Percentiles rank a stretch among this genome's conserved stretches.
Evolutionary conservation across 2,329 filamentous ascomycete genomes (phyloP).

Genomic region (Dactylonectria estremocensis): DNA sequence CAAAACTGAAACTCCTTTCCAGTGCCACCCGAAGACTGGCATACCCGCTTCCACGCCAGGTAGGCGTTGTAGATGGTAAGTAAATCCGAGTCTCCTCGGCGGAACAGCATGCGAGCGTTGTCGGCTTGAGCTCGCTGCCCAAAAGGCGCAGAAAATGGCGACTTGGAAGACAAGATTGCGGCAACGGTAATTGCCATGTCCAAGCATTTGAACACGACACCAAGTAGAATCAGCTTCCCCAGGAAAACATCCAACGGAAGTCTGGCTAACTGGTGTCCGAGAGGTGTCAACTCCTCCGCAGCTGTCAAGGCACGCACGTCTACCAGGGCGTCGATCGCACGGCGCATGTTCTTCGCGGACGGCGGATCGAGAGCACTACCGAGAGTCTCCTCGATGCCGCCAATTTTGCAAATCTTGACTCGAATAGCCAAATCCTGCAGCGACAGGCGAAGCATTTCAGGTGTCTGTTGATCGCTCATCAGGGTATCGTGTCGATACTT

Average conservation of each 20-base stretch:
- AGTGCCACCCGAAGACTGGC: constrained; percentile 72
- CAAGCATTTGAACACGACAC: constrained; percentile 89
- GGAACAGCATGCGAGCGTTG: constrained; percentile 83
- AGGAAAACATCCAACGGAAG: constrained; percentile 94
- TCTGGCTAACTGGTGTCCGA: constrained; percentile 89
- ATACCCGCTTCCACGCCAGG: constrained; percentile 87
- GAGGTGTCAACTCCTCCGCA: constrained; percentile 85
- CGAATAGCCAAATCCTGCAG: constrained; percentile 95
- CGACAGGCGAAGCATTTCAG: constrained; percentile 94
- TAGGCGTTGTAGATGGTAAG: constrained; percentile 97
- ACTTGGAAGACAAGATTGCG: constrained; percentile 94
- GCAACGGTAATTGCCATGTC: constrained; percentile 94
- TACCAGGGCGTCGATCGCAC: constrained; percentile 92
- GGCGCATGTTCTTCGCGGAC: constrained; percentile 90
- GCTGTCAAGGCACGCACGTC: constrained; percentile 92
- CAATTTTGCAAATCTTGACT: constrained; percentile 97
- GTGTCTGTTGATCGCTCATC: constrained; percentile 94
- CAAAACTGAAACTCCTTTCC: constrained; percentile 91
- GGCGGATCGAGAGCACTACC: constrained; percentile 91
- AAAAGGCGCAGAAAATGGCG: constrained; percentile 90
- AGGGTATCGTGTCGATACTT: constrained; percentile 87
- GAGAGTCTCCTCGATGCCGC: constrained; percentile 91
- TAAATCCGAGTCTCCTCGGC: constrained; percentile 90
- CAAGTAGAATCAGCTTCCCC: constrained; percentile 91
- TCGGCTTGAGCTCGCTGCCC: constrained; percentile 88